Conservation (phyloP, 2,329 filamentous ascomycete genomes). For the Fusarium pseudocircinatum region DNA sequence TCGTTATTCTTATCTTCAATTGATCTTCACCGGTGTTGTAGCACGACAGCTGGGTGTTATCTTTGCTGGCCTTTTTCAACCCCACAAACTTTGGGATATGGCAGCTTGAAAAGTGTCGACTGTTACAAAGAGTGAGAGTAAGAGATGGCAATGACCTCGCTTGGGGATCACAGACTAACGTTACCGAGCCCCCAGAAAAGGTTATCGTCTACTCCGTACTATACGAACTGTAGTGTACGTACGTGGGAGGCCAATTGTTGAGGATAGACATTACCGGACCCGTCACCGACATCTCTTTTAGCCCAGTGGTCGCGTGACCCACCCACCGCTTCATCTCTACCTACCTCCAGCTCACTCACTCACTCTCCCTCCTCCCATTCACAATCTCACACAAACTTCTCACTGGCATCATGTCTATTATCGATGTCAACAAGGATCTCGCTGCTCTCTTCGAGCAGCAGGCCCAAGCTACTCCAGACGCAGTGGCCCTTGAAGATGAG, state of each 20-base stretch:
- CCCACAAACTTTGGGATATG: conserved; percentile 22
- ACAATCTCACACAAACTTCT: background rate
- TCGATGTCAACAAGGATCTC: conserved; percentile 78
- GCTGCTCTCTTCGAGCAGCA: conserved; percentile 77
- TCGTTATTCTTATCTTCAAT: background rate
- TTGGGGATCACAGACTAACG: background rate
- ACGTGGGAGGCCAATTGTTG: conserved; percentile 27
- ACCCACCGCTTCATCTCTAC: conserved; percentile 26
- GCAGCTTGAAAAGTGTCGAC: conserved; percentile 17
- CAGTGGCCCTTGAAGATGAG: conserved; percentile 78
- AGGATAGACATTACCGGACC: conserved; percentile 31
- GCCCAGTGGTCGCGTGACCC: conserved; percentile 43
- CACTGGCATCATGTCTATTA: conserved; percentile 63
- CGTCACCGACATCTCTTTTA: conserved; percentile 36
- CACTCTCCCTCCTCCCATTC: background rate
- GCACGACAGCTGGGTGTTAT: background rate
- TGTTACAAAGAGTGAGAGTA: background rate
- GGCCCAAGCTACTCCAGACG: conserved; percentile 73
- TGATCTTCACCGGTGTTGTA: background rate
- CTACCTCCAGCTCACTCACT: background rate
- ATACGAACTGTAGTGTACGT: conserved; percentile 16
- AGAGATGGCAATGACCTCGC: background rate
- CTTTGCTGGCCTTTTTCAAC: conserved; percentile 15
- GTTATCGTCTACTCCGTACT: conserved; percentile 15
- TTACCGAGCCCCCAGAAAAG: conserved; percentile 9